Evolutionary conservation across 2,329 filamentous ascomycete species (phyloP).

Genomic region (Colletotrichum musicola): DNA sequence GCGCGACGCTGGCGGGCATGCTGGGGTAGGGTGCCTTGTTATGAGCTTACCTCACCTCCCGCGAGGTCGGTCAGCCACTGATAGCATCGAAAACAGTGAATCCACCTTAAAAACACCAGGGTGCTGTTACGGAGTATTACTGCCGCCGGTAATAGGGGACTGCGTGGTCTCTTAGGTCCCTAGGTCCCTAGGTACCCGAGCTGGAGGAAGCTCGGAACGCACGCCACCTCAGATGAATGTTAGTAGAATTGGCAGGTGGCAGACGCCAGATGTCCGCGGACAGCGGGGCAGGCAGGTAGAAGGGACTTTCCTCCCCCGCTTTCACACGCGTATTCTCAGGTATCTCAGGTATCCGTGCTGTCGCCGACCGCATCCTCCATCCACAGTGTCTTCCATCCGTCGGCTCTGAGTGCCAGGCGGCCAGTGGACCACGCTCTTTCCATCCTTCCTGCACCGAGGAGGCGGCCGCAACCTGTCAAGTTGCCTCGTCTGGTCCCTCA

Average conservation of each 20-base stretch:
- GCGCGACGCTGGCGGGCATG: neutral
- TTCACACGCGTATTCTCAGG: too few species aligned
- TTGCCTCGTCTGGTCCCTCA: slow-evolving; percentile 32
- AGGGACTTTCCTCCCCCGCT: neutral
- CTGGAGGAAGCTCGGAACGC: slow-evolving; percentile 14
- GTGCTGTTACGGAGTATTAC: neutral
- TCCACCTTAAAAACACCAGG: neutral
- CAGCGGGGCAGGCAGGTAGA: slow-evolving; percentile 4
- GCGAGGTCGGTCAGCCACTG: slow-evolving; percentile 26
- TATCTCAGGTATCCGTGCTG: too few species aligned
- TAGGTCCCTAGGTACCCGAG: neutral
- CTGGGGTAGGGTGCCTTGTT: neutral
- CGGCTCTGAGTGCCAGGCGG: neutral
- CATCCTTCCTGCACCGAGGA: neutral
- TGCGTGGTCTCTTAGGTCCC: too few species aligned
- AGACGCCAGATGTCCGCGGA: slow-evolving; percentile 28
- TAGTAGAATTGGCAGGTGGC: slow-evolving; percentile 29
- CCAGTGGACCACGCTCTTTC: too few species aligned
- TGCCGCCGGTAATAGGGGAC: too few species aligned
- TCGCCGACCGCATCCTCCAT: too few species aligned
- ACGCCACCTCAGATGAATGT: slow-evolving; percentile 28
- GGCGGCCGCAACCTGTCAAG: slow-evolving; percentile 30
- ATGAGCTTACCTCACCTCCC: too few species aligned
- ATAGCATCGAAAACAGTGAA: slow-evolving; percentile 5
- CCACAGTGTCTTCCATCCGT: neutral